A percentile compares a stretch with the other conserved stretches of the same genome.
phyloP scores from a whole-genome alignment of 108 stramenopile species.

The Pseudonitzschia pungens region DNA sequence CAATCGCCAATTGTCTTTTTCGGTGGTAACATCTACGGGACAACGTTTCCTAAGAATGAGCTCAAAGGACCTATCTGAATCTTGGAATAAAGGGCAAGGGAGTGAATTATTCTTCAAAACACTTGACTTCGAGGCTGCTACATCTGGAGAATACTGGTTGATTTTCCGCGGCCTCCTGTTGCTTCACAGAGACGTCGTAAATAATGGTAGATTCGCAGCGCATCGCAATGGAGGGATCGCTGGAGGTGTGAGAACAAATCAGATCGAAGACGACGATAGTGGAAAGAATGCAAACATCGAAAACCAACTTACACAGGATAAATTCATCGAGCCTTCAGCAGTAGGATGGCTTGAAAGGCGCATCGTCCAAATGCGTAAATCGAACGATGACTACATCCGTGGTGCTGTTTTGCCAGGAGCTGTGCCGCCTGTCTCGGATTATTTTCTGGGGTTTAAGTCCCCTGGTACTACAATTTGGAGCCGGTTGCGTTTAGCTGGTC shows the following conservation, averaged over 20 bases:
- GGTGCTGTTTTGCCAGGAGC: constrained; percentile 43
- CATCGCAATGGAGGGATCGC: constrained; percentile 77
- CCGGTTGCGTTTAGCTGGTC: constrained; percentile 81
- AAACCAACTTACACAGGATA: constrained; percentile 41
- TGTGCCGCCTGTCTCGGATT: constrained; percentile 77
- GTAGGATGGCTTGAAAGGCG: constrained; percentile 41
- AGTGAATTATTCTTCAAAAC: constrained; percentile 54
- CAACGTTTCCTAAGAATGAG: constrained; percentile 36
- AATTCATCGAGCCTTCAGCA: constrained; percentile 46
- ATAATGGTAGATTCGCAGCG: constrained; percentile 68
- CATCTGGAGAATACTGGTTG: constrained; percentile 90
- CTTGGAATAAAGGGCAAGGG: constrained; percentile 73
- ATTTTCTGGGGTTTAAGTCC: constrained; percentile 81
- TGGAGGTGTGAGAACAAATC: constrained; percentile 33
- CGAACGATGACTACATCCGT: constrained; percentile 43
- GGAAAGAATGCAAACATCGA: constrained; percentile 24
- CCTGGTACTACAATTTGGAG: constrained; percentile 93
- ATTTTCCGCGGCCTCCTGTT: constrained; percentile 82
- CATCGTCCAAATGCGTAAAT: constrained; percentile 39
- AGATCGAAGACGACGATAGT: constrained; percentile 6
- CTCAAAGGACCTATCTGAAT: constrained; percentile 36
- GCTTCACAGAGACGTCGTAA: constrained; percentile 80
- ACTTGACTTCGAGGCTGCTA: constrained; percentile 85
- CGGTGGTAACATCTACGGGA: constrained; percentile 41
- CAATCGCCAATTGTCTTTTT: constrained; percentile 65